phyloP scores from a whole-genome alignment of 495 filamentous ascomycete species.

The Geoglossum glabrum region DNA sequence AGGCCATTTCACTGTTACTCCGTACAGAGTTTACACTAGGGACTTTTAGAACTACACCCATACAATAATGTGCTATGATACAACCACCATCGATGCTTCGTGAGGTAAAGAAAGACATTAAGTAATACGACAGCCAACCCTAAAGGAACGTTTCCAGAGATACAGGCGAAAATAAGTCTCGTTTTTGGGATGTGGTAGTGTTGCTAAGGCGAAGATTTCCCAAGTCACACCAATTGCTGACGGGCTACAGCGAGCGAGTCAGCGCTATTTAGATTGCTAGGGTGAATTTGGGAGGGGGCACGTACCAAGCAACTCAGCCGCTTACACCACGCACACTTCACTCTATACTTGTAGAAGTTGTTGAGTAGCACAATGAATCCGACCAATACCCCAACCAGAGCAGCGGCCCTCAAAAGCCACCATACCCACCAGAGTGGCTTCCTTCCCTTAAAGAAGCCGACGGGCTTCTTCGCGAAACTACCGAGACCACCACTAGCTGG shows the following conservation, averaged over 20 bases:
- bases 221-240: constrained; percentile 8
- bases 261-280: background rate
- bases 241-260: background rate
- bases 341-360: constrained; percentile 69
- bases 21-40: too few species aligned
- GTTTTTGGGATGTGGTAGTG: constrained; percentile 2
- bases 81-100: background rate
- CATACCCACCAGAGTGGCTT: constrained; percentile 93
- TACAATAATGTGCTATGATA: background rate
- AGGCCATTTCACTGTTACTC: too few species aligned
- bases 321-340: constrained; percentile 77
- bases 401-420: constrained; percentile 74
- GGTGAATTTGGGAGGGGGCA: constrained; percentile 14
- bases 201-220: constrained; percentile 2
- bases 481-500: constrained; percentile 19
- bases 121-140: background rate
- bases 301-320: constrained; percentile 81
- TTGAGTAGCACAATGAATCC: constrained; percentile 69
- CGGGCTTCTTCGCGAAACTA: constrained; percentile 43
- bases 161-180: constrained; percentile 4
- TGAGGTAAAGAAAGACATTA: background rate
- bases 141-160: background rate
- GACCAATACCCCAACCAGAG: constrained; percentile 56
- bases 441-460: constrained; percentile 76
- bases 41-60: background rate